These are phyloP conservation scores for Huntiella savannae DNA, from an alignment of 2,329 filamentous ascomycete species.

Conservation along the genomic window DNA sequence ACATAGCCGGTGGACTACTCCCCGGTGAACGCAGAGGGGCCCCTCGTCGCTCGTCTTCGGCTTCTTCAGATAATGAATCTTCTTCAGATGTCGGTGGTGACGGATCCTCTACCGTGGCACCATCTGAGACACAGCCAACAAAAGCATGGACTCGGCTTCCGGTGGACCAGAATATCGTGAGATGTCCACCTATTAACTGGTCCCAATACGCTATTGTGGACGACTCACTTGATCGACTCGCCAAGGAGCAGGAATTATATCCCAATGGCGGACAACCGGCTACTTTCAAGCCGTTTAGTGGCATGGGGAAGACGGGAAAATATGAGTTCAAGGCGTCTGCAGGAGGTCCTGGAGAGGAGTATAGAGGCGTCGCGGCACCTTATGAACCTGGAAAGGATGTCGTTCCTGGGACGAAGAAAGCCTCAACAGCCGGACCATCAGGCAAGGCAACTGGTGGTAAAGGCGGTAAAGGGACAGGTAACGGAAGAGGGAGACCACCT, in stretches of 20 bases:
- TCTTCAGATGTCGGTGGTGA: constrained; percentile 15
- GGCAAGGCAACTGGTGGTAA: neutral
- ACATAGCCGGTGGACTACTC: constrained; percentile 19
- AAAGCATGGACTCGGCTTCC: constrained; percentile 47
- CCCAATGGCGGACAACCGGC: constrained; percentile 40
- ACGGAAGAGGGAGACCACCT: constrained; percentile 11
- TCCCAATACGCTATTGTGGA: constrained; percentile 70
- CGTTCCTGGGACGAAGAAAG: constrained; percentile 21
- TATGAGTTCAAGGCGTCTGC: constrained; percentile 29
- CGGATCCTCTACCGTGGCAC: constrained; percentile 12
- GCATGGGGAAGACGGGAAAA: constrained; percentile 20
- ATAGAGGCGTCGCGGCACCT: constrained; percentile 35
- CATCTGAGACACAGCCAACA: constrained; percentile 12
- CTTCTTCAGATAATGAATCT: constrained; percentile 15
- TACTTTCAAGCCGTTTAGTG: constrained; percentile 16
- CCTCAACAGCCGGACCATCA: neutral
- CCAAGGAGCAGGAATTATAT: constrained; percentile 54
- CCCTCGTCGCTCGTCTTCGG: constrained; percentile 11
- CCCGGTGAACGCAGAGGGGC: constrained; percentile 7
- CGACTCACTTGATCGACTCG: constrained; percentile 64
- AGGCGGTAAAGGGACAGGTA: constrained; percentile 2
- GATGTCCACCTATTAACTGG: constrained; percentile 86
- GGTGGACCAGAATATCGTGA: constrained; percentile 60
- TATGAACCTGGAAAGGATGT: constrained; percentile 35
- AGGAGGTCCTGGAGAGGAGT: constrained; percentile 19